Conservation (phyloP, 306 rosid genomes). For the Rosa multiflora region DNA sequence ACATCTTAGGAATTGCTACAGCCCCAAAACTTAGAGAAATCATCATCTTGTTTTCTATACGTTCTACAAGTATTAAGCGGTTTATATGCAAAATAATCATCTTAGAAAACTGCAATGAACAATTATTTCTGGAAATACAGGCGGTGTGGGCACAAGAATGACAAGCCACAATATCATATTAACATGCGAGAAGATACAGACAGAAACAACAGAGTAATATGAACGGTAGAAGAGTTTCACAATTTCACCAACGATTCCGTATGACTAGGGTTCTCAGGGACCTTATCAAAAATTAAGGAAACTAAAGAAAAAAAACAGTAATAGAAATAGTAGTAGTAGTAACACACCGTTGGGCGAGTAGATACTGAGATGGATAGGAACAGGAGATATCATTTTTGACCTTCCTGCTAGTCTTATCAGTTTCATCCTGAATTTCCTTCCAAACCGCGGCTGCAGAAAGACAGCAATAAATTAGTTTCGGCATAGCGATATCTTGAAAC, state of each 20-base stretch:
- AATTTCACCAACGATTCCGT: not conserved
- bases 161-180: not conserved
- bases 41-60: not conserved
- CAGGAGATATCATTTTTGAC: slow-evolving; percentile 81
- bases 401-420: slow-evolving; percentile 82
- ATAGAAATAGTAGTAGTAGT: not conserved
- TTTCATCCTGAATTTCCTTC: slow-evolving; percentile 90
- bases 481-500: not conserved
- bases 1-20: not conserved
- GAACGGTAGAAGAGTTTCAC: not conserved
- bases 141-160: not conserved
- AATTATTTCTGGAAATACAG: not conserved
- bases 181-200: not conserved
- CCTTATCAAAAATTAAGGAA: not conserved
- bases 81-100: not conserved
- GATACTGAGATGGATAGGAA: slow-evolving; percentile 98
- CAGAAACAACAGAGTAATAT: not conserved
- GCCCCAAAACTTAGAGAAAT: not conserved
- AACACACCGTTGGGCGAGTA: slow-evolving; percentile 85
- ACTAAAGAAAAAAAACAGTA: not conserved
- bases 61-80: not conserved
- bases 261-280: not conserved
- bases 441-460: slow-evolving; percentile 69
- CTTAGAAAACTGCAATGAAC: not conserved
- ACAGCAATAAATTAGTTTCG: not conserved